These are phyloP conservation scores for Gloeophyllum trabeum DNA, from an alignment of 768 basidiomycete species.

Conservation along the genomic window DNA sequence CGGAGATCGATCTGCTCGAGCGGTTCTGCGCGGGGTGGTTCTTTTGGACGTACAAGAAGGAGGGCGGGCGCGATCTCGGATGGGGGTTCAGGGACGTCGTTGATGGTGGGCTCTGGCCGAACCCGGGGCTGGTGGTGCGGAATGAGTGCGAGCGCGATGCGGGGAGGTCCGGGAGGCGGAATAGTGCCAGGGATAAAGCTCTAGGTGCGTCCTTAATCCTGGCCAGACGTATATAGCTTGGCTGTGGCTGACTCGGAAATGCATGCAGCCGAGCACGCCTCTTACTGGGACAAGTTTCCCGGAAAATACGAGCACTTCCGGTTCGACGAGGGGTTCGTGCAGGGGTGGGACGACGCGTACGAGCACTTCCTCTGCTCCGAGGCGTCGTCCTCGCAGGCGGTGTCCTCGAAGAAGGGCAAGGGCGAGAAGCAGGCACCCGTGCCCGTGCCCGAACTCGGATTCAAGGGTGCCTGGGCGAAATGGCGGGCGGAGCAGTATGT, in stretches of 20 bases:
- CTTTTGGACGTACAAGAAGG: conserved; percentile 82
- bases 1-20: conserved; percentile 61
- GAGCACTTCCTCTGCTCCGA: conserved; percentile 33
- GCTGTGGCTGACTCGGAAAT: background rate
- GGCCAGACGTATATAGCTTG: background rate
- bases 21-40: conserved; percentile 60
- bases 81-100: conserved; percentile 67
- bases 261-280: conserved; percentile 21
- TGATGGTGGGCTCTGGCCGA: conserved; percentile 33
- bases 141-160: conserved; percentile 21
- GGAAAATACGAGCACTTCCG: conserved; percentile 57
- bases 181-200: conserved; percentile 15
- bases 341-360: conserved; percentile 67
- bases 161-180: conserved; percentile 25
- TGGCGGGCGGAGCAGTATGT: conserved; percentile 33
- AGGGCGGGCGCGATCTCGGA: conserved; percentile 60
- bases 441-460: conserved; percentile 48
- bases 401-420: background rate
- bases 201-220: conserved; percentile 10
- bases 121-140: conserved; percentile 8
- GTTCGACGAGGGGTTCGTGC: conserved; percentile 51
- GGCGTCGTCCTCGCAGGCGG: conserved; percentile 8
- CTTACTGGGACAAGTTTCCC: conserved; percentile 37
- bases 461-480: conserved; percentile 47
- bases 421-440: background rate